These are phyloP conservation scores for Mycena galopus DNA, from an alignment of 768 basidiomycete species.

Conservation along the genomic window DNA sequence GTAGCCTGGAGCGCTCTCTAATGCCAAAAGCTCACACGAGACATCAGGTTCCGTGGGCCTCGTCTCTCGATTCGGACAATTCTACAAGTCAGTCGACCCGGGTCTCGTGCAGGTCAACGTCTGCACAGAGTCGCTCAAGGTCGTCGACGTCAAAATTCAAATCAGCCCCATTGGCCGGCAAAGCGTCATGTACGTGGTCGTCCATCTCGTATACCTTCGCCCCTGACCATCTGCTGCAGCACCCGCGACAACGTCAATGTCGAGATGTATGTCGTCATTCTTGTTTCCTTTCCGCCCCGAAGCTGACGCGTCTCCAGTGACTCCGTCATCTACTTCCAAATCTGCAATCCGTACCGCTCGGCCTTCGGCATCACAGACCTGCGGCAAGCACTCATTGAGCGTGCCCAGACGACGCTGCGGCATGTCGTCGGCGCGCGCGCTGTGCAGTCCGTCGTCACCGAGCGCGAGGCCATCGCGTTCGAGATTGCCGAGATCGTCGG, in stretches of 20 bases:
- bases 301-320: conserved; percentile 63
- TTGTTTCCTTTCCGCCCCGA: not conserved
- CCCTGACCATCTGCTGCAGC: conserved; percentile 44
- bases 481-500: conserved; percentile 98
- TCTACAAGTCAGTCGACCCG: conserved; percentile 96
- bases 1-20: conserved; percentile 24
- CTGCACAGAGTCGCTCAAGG: conserved; percentile 88
- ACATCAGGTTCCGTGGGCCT: conserved; percentile 86
- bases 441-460: conserved; percentile 95
- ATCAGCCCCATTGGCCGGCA: conserved; percentile 90
- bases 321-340: conserved; percentile 95
- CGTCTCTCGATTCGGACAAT: conserved; percentile 93
- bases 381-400: conserved; percentile 85
- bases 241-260: conserved; percentile 97
- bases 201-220: not conserved
- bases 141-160: conserved; percentile 97
- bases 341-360: conserved; percentile 91
- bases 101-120: conserved; percentile 94
- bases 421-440: conserved; percentile 96
- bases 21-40: conserved; percentile 3
- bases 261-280: conserved; percentile 73
- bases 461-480: conserved; percentile 96
- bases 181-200: conserved; percentile 76
- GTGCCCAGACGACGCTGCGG: conserved; percentile 93
- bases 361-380: conserved; percentile 95